Conservation (phyloP, 2,329 filamentous ascomycete species). For the Endothia cerciana region DNA sequence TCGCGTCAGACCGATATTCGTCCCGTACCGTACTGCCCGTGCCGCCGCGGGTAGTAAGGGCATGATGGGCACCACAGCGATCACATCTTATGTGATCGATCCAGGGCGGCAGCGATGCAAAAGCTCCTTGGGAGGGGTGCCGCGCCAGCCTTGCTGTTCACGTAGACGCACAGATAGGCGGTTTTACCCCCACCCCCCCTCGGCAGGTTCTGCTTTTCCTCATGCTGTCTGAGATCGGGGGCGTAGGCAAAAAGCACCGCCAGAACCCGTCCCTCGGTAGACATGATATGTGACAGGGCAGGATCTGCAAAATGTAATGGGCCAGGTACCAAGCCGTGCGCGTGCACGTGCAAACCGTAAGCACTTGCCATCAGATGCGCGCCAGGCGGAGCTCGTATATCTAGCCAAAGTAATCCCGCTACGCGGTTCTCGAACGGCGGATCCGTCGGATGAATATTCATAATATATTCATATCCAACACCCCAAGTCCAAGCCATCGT, state of each 20-base stretch:
- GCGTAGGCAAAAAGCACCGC: background rate
- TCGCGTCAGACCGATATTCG: no score
- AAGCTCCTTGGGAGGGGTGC: no score
- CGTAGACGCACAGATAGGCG: no score
- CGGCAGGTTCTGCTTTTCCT: background rate
- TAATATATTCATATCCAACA: no score
- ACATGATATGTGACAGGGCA: background rate
- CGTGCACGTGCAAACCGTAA: background rate
- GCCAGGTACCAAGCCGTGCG: background rate
- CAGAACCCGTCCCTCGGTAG: background rate
- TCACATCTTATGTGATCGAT: no score
- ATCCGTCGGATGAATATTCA: background rate
- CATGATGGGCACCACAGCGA: no score
- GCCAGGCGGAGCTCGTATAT: slow-evolving; percentile 6
- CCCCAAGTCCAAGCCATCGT: background rate
- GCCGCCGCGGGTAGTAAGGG: no score
- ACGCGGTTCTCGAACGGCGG: background rate
- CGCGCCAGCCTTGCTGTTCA: no score
- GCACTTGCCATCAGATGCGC: background rate
- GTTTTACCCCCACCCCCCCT: background rate
- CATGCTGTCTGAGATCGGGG: background rate
- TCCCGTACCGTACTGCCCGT: no score
- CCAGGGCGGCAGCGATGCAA: no score
- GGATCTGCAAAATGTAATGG: slow-evolving; percentile 1
- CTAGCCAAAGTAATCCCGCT: background rate